phyloP scores from a whole-genome alignment of 371 early-diverging fungal species.

The Circinella minor region DNA sequence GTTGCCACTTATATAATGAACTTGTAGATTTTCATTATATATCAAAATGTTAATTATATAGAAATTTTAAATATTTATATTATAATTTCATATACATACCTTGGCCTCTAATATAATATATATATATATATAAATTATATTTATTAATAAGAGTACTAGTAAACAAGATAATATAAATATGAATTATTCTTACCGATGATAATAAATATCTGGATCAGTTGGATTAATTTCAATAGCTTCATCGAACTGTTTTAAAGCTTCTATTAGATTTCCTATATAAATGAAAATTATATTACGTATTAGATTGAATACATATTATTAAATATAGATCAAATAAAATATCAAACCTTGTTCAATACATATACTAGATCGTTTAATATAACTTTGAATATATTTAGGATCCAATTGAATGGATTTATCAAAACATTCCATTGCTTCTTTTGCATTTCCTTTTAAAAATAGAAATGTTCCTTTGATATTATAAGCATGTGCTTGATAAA shows the following conservation, averaged over 20 bases:
- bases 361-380: slow-evolving; percentile 88
- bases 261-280: slow-evolving; percentile 56
- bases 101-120: slow-evolving; percentile 39
- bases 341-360: slow-evolving; percentile 79
- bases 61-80: no score
- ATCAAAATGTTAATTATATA: no score
- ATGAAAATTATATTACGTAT: no score
- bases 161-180: neutral
- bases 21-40: no score
- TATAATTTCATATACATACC: no score
- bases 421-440: slow-evolving; percentile 74
- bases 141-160: neutral
- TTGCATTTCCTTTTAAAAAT: slow-evolving; percentile 86
- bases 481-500: slow-evolving; percentile 68
- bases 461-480: slow-evolving; percentile 88
- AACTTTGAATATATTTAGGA: slow-evolving; percentile 79
- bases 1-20: slow-evolving; percentile 79
- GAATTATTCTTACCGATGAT: slow-evolving; percentile 70
- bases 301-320: no score
- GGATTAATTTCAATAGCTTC: slow-evolving; percentile 70
- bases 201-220: slow-evolving; percentile 79
- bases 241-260: slow-evolving; percentile 72
- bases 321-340: no score
- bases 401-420: slow-evolving; percentile 83
- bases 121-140: neutral